Evolutionary conservation across 2,329 filamentous ascomycete species (phyloP).

Genomic region (Fusarium sp.): DNA sequence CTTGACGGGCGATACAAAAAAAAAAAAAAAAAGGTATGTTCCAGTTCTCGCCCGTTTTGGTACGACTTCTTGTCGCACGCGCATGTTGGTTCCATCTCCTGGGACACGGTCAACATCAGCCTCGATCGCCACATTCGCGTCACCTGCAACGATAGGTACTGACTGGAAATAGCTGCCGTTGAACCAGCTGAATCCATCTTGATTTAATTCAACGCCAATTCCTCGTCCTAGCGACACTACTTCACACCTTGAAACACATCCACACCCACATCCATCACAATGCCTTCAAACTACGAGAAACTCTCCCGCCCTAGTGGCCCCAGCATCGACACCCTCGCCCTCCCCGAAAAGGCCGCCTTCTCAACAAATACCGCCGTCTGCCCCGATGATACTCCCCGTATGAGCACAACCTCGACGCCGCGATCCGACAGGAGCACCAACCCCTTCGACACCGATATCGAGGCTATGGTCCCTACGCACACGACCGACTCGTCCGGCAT

Average conservation of each 20-base stretch:
- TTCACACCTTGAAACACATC: background rate
- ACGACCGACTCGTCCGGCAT: conserved; percentile 41
- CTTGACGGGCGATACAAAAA: conserved; percentile 11
- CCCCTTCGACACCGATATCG: conserved; percentile 68
- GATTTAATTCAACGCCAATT: background rate
- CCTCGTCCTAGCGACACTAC: background rate
- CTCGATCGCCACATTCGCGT: conserved; percentile 19
- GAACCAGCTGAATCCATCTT: background rate
- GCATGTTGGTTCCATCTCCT: conserved; percentile 3
- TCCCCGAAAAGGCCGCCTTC: conserved; percentile 47
- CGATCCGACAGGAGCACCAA: conserved; percentile 55
- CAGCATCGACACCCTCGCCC: conserved; percentile 35
- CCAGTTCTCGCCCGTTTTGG: conserved; percentile 17
- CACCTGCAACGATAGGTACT: conserved; percentile 18
- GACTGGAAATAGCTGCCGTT: conserved; percentile 17
- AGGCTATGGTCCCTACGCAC: conserved; percentile 58
- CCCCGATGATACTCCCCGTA: conserved; percentile 39
- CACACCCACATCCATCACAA: conserved; percentile 24
- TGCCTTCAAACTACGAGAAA: conserved; percentile 43
- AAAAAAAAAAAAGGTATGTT: conserved; percentile 32
- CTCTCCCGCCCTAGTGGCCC: conserved; percentile 37
- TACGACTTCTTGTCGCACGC: conserved; percentile 22
- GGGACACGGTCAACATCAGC: background rate
- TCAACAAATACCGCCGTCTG: conserved; percentile 37
- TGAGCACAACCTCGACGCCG: conserved; percentile 57